These are phyloP conservation scores for Datisca glomerata DNA, from an alignment of 306 rosid genomes.

Conservation along the genomic window DNA sequence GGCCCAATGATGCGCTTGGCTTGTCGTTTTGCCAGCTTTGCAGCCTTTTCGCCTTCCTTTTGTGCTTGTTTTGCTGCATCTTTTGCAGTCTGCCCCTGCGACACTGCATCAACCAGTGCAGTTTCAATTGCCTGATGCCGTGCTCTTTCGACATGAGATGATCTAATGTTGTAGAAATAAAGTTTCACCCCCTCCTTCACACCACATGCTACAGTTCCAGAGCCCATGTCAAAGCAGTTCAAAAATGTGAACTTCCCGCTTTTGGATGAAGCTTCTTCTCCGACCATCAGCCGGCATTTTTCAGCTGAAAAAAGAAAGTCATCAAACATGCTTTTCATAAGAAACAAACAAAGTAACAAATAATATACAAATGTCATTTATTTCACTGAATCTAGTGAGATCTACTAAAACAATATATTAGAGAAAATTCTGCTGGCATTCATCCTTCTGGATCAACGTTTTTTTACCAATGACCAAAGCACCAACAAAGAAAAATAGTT, in stretches of 20 bases:
- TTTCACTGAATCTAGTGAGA: too few species aligned
- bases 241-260: conserved; percentile 66
- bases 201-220: conserved; percentile 58
- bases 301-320: conserved; percentile 37
- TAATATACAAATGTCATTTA: too few species aligned
- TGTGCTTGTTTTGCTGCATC: conserved; percentile 47
- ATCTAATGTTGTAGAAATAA: conserved; percentile 50
- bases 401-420: background rate
- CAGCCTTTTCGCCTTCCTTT: conserved; percentile 67
- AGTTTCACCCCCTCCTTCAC: conserved; percentile 78
- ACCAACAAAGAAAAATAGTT: background rate
- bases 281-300: conserved; percentile 77
- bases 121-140: conserved; percentile 33
- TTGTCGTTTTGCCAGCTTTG: conserved; percentile 47
- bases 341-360: background rate
- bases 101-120: conserved; percentile 42
- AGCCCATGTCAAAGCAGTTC: conserved; percentile 60
- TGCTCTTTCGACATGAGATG: conserved; percentile 57
- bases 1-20: conserved; percentile 65
- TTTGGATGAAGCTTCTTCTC: conserved; percentile 64
- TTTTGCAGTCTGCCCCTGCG: conserved; percentile 33
- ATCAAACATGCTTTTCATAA: background rate
- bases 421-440: background rate
- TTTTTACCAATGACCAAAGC: background rate
- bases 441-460: background rate